phyloP scores from a whole-genome alignment of 106 monocot genomes.

The Allium fistulosum region DNA sequence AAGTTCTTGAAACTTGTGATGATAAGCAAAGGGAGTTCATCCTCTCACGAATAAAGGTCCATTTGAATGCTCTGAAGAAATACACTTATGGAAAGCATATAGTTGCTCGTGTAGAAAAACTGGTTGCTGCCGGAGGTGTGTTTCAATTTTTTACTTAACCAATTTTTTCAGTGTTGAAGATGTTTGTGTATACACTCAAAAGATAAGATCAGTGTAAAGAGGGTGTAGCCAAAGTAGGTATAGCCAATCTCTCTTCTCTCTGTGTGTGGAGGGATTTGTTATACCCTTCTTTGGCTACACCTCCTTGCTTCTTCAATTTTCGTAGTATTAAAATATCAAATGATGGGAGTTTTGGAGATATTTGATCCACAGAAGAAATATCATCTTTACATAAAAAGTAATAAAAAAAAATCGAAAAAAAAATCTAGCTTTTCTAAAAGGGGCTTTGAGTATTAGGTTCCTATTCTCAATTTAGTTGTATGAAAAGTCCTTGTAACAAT shows the following conservation, averaged over 20 bases:
- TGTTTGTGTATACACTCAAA: too few relatives aligned
- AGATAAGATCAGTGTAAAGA: too few relatives aligned
- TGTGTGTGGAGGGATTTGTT: too few relatives aligned
- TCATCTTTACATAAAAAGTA: too few relatives aligned
- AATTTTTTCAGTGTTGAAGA: not conserved
- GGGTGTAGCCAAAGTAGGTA: not conserved
- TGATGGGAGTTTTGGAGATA: too few relatives aligned
- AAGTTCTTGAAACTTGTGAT: constrained; percentile 52
- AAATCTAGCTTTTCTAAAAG: too few relatives aligned
- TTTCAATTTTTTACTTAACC: not conserved
- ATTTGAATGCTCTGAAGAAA: constrained; percentile 51
- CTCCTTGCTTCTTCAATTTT: not conserved
- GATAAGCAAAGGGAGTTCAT: constrained; percentile 49
- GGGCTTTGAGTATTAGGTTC: too few relatives aligned
- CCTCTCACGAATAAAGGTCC: constrained; percentile 46
- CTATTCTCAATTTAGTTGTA: too few relatives aligned
- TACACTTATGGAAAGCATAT: constrained; percentile 67
- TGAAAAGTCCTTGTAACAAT: too few relatives aligned
- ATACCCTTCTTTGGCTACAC: not conserved
- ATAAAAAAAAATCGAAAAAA: too few relatives aligned
- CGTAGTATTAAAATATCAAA: not conserved
- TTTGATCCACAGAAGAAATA: too few relatives aligned
- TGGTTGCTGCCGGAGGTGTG: constrained; percentile 55
- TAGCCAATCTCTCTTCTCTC: not conserved
- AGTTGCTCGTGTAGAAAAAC: constrained; percentile 61